A percentile compares a stretch with the other conserved stretches of the same genome.
Conservation (phyloP, 495 filamentous ascomycete species). For the Cercophora newfieldiana region DNA sequence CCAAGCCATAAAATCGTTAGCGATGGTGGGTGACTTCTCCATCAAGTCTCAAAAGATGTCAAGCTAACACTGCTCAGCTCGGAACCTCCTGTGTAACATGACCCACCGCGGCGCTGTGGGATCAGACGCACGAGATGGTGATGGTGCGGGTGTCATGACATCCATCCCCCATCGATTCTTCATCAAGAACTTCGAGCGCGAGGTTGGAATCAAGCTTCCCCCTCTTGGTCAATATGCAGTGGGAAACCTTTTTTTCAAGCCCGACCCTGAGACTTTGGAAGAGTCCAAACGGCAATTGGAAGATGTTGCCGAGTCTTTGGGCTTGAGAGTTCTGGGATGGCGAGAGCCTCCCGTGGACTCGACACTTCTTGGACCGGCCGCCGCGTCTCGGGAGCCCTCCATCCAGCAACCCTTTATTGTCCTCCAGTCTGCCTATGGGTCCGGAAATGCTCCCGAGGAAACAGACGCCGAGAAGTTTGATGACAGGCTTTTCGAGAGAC, state of each 20-base stretch:
- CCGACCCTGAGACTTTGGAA: constrained; percentile 80
- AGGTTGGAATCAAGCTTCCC: constrained; percentile 82
- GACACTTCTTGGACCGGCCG: constrained; percentile 88
- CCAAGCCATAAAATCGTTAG: constrained; percentile 98
- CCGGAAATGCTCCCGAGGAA: constrained; percentile 76
- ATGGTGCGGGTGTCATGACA: constrained; percentile 99
- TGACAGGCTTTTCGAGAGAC: constrained; percentile 82
- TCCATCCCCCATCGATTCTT: constrained; percentile 99
- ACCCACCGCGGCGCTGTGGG: constrained; percentile 98
- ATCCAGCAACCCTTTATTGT: constrained; percentile 97
- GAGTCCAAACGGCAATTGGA: constrained; percentile 88
- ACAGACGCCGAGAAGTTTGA: constrained; percentile 81
- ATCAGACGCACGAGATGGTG: constrained; percentile 95
- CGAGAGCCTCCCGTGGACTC: constrained; percentile 94
- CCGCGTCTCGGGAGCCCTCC: constrained; percentile 88
- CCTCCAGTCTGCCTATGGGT: constrained; percentile 78
- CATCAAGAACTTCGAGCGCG: constrained; percentile 93
- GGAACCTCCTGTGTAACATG: constrained; percentile 98
- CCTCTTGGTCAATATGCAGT: constrained; percentile 92
- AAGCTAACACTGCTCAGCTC: constrained; percentile 53
- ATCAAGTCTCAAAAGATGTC: neutral
- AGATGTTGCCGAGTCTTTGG: constrained; percentile 83
- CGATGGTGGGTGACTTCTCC: constrained; percentile 71
- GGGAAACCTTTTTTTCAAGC: constrained; percentile 99
- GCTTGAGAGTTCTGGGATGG: constrained; percentile 93